Base-by-base conservation (phyloP, 495 filamentous ascomycete species). In the Penicillium tannophilum region DNA sequence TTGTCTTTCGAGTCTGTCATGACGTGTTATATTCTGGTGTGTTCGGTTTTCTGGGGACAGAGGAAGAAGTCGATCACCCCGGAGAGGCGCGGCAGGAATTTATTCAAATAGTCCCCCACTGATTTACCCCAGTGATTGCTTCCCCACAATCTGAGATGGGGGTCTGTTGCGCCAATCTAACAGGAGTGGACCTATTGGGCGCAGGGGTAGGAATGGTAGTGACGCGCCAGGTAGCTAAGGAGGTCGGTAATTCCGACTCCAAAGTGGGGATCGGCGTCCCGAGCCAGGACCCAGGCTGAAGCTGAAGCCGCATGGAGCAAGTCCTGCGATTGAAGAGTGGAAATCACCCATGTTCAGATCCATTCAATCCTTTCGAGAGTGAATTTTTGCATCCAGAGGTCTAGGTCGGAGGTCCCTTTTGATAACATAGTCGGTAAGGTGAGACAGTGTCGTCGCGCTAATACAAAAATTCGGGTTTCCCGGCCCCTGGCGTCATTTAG, bases 1-100 rank as follows among this genome's bases (percentile, higher is more conserved):
- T 58, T 39, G 19, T 43, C 49, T 48, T 57, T 48, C 4, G 17
- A 41, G n/a, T 61, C 59, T n/a, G 50, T 43, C 60, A 62, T 62
- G 11, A 8, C 39, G 49, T 20, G 30, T 28, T 3, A 43, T 8
- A 7, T n/a, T 20, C 26, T 9, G 12, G 19, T 41, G 17, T 35
- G 20, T 49, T 49, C 6, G 28, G 31, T 52, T 4, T 36, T 23
- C 20, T 9, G 28, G n/a, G 28, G 26, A 36, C 9, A 35, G 10
- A 14, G 33, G 10, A 36, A 11, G 33, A 36, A 36, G 33, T 24
- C 8, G 17, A 19, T 24, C 43, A 23, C 3, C 1, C 45, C 1
- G 48, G 31, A 24, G 44, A 24, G 23, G 23, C 14, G 16, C 33
- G 12, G 33, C 5, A 41, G 11, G 43, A 19, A 23, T 6, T 14